A percentile compares a stretch with the other conserved stretches of the same genome.
phyloP scores from a whole-genome alignment of 257 asterid species.

The Parsonsia alboflavescens region DNA sequence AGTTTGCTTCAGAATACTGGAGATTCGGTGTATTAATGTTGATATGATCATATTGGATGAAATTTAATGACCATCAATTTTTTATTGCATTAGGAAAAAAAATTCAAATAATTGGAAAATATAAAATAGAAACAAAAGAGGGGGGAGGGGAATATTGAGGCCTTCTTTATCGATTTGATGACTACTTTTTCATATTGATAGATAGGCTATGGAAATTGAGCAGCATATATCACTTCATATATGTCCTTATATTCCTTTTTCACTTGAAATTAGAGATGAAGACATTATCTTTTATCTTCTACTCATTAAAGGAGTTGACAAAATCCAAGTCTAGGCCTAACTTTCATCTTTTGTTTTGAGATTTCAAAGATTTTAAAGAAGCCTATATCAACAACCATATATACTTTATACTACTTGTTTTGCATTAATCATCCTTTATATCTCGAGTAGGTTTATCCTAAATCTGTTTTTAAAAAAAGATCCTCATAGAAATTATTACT shows the following conservation, averaged over 20 bases:
- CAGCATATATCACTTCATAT: background rate
- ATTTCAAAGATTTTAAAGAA: background rate
- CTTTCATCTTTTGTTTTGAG: background rate
- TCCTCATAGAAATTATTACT: no score
- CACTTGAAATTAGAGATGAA: background rate
- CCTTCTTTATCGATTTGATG: constrained; percentile 6
- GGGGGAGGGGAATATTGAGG: background rate
- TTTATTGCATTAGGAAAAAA: no score
- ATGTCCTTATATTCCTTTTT: background rate
- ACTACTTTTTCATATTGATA: background rate
- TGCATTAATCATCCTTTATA: no score
- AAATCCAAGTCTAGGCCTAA: background rate
- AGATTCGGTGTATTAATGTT: no score
- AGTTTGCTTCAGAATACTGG: no score
- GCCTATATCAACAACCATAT: background rate
- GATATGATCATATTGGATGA: no score
- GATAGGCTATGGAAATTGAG: constrained; percentile 1
- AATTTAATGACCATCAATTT: no score
- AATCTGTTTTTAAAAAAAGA: no score
- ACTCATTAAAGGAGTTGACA: background rate
- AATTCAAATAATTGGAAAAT: no score
- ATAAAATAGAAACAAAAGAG: no score
- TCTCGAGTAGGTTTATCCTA: no score
- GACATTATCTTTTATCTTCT: background rate
- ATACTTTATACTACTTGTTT: no score